Base-by-base conservation (phyloP, 345 rosid species). In the Conringia planisiliqua region DNA sequence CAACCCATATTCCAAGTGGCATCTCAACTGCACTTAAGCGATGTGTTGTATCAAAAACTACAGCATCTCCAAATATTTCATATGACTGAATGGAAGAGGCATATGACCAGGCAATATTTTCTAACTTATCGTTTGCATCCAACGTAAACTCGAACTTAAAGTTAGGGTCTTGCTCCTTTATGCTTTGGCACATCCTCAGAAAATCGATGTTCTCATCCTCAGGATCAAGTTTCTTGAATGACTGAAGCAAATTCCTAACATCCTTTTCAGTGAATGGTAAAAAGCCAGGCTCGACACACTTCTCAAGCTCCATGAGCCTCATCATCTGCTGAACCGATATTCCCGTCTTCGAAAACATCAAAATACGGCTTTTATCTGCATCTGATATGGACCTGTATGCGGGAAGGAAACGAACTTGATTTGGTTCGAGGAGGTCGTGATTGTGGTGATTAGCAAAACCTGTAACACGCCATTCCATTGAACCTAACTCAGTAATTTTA, bases 1-100 rank as follows among this genome's bases (percentile, higher is more conserved):
- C 98, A 69, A 91, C 84, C 97, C 96, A 94, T 82, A 94, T 84
- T 65, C 96, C 97, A 69, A 94, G 90, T n/a, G 98, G 98, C 96
- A 94, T 84, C 86, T 94, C 98, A 71, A 94, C 83, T 74, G 89
- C 93, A 52, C 88, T 87, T 73, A 91, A 81, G 58, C 92, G 94
- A 74, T 94, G 98, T n/a, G 91, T 89, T 3, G 97, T 87, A 81
- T 93, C 96, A 52, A 93, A 93, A 52, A 93, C 93, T 46, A 93
- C 89, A 57, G 92, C 98, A 86, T 93, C 98, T 58, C 97, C 98
- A 77, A 88, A 94, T 72, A 89, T 79, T 70, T 91, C 92, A 56
- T 91, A 93, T 44, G 96, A 82, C 76, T 87, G 94, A 80, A 89
- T 66, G 3, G 98, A 93, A 20, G 96, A 93, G 22, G 93, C 90